phyloP scores from a whole-genome alignment of 805 yeast genomes.

The Yamadazyma endophytica region DNA sequence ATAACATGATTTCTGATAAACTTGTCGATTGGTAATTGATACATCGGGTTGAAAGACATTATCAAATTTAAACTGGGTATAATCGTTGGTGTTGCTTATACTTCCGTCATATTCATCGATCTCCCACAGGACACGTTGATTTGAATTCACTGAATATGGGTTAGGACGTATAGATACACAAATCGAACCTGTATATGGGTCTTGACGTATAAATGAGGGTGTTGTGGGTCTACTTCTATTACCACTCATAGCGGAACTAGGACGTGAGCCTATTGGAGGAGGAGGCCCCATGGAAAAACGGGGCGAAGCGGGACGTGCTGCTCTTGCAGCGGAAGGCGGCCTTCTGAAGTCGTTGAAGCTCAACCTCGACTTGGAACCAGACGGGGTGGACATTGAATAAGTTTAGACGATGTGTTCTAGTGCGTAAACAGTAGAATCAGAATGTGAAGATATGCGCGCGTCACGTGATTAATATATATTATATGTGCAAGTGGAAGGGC shows the following conservation, averaged over 20 bases:
- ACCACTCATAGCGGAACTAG: slow-evolving; percentile 31
- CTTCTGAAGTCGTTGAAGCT: slow-evolving; percentile 14
- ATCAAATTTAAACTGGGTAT: slow-evolving; percentile 66
- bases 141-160: slow-evolving; percentile 44
- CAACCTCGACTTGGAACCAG: slow-evolving; percentile 23
- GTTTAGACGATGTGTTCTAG: too few species aligned
- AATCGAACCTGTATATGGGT: slow-evolving; percentile 65
- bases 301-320: slow-evolving; percentile 5
- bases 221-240: slow-evolving; percentile 33
- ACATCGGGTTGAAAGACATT: slow-evolving; percentile 62
- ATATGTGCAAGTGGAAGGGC: too few species aligned
- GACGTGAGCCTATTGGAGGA: slow-evolving; percentile 20
- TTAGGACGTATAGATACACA: slow-evolving; percentile 75
- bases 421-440: too few species aligned
- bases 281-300: too few species aligned
- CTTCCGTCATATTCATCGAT: slow-evolving; percentile 35
- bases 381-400: too few species aligned
- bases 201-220: slow-evolving; percentile 26
- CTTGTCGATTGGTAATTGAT: slow-evolving; percentile 45
- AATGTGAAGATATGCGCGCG: too few species aligned
- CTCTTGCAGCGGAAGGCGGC: slow-evolving; percentile 27
- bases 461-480: too few species aligned
- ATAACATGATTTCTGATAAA: slow-evolving; percentile 56
- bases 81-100: slow-evolving; percentile 50
- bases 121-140: slow-evolving; percentile 39